These are phyloP conservation scores for Leccinum longicurvipes DNA, from an alignment of 768 basidiomycete species.

Conservation along the genomic window DNA sequence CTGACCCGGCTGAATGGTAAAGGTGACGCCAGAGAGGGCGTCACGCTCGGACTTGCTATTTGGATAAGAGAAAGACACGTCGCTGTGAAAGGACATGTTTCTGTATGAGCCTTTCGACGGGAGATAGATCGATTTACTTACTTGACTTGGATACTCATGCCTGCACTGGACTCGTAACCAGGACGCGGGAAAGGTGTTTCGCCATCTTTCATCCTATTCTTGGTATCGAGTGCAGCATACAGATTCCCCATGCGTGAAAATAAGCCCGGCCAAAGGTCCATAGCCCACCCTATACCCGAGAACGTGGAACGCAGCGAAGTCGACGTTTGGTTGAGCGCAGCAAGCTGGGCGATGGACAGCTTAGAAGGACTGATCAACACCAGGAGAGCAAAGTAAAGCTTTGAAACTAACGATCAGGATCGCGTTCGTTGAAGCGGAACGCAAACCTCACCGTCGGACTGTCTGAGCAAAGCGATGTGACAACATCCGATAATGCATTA, in stretches of 20 bases:
- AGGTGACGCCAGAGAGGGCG: slow-evolving; percentile 27
- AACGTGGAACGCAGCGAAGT: slow-evolving; percentile 24
- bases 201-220: slow-evolving; percentile 28
- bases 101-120: neutral
- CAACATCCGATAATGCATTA: slow-evolving; percentile 3
- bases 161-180: slow-evolving; percentile 7
- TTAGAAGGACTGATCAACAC: slow-evolving; percentile 25
- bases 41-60: slow-evolving; percentile 26
- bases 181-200: slow-evolving; percentile 21
- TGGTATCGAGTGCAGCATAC: slow-evolving; percentile 18
- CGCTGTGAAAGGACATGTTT: slow-evolving; percentile 27
- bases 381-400: slow-evolving; percentile 31
- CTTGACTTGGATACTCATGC: slow-evolving; percentile 20
- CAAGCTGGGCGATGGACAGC: slow-evolving; percentile 30
- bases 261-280: slow-evolving; percentile 9
- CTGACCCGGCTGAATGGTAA: slow-evolving; percentile 31
- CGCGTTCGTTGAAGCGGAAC: neutral
- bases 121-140: neutral
- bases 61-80: slow-evolving; percentile 54
- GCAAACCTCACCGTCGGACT: slow-evolving; percentile 14
- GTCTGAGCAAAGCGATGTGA: slow-evolving; percentile 14
- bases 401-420: neutral
- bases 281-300: slow-evolving; percentile 2
- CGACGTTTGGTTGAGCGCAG: slow-evolving; percentile 28
- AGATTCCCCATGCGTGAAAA: slow-evolving; percentile 22